Percentiles rank a stretch among this genome's conserved stretches.
Evolutionary conservation across 345 rosid species (phyloP).

Genomic region (Ceriops tagal): DNA sequence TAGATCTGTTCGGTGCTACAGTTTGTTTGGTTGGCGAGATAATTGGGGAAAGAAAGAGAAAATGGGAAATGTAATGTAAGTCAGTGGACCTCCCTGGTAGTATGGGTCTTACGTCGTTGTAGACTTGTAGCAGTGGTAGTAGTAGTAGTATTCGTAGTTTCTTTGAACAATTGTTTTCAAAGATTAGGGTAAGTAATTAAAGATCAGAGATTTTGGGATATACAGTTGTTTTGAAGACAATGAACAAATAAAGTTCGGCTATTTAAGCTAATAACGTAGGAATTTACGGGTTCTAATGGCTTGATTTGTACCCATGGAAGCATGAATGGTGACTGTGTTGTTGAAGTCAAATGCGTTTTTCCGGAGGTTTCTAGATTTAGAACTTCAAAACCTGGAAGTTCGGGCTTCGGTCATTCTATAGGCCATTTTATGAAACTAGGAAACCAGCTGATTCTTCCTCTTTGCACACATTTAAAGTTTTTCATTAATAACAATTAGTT

Average conservation of each 20-base stretch:
- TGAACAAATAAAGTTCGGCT: too few relatives aligned
- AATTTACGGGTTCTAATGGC: not conserved
- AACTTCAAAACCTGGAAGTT: not conserved
- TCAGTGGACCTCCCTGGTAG: not conserved
- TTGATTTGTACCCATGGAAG: not conserved
- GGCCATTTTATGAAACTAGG: not conserved
- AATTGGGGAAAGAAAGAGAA: slow-evolving; percentile 8
- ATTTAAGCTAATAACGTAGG: too few relatives aligned
- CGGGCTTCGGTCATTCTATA: not conserved
- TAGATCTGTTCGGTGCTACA: slow-evolving; percentile 33
- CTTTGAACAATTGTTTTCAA: not conserved
- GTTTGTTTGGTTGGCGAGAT: slow-evolving; percentile 22
- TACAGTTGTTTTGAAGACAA: too few relatives aligned
- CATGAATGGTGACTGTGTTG: not conserved
- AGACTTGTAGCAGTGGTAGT: not conserved
- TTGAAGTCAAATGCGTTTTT: not conserved
- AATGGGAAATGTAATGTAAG: slow-evolving; percentile 6
- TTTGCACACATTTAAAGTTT: slow-evolving; percentile 4
- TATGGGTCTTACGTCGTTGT: slow-evolving; percentile 1
- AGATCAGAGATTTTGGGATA: not conserved
- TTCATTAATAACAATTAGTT: not conserved
- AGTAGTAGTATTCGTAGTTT: not conserved
- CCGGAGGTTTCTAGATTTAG: not conserved
- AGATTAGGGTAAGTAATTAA: not conserved
- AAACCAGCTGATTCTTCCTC: not conserved